Conservation (phyloP, 306 rosid genomes). For the Gastrolobium villosum region DNA sequence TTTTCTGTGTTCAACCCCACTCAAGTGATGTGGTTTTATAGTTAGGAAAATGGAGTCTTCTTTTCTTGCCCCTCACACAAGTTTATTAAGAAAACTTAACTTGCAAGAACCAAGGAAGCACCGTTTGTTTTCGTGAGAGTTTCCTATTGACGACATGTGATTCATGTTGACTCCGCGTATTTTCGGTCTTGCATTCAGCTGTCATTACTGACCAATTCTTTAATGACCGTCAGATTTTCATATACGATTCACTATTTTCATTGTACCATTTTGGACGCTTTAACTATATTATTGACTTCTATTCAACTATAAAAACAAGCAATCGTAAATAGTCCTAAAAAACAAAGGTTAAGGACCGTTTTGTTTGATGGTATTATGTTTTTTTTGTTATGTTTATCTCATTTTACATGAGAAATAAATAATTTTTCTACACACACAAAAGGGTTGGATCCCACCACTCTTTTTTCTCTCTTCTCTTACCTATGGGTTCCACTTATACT, state of each 20-base stretch:
- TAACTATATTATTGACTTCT: not conserved
- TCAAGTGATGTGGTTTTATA: slow-evolving; percentile 10
- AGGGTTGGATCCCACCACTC: too few species aligned
- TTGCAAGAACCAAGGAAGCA: not conserved
- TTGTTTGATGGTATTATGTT: too few species aligned
- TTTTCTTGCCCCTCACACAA: not conserved
- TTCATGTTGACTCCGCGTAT: not conserved
- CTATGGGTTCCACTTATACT: too few species aligned
- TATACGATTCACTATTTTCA: too few species aligned
- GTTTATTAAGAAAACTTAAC: not conserved
- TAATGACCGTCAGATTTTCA: not conserved
- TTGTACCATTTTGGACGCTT: not conserved
- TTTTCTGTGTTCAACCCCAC: not conserved
- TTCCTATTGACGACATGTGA: not conserved
- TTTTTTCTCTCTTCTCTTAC: too few species aligned
- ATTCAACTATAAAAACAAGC: not conserved
- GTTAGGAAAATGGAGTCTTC: not conserved
- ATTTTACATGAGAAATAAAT: too few species aligned
- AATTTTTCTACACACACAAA: too few species aligned
- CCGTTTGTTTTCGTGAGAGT: not conserved
- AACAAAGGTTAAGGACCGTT: not conserved
- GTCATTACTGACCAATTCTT: not conserved
- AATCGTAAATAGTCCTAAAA: not conserved
- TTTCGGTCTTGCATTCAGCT: not conserved
- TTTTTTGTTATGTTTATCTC: too few species aligned